These are phyloP conservation scores for Beauveria sp. DNA, from an alignment of 2,329 filamentous ascomycete genomes.

Conservation along the genomic window DNA sequence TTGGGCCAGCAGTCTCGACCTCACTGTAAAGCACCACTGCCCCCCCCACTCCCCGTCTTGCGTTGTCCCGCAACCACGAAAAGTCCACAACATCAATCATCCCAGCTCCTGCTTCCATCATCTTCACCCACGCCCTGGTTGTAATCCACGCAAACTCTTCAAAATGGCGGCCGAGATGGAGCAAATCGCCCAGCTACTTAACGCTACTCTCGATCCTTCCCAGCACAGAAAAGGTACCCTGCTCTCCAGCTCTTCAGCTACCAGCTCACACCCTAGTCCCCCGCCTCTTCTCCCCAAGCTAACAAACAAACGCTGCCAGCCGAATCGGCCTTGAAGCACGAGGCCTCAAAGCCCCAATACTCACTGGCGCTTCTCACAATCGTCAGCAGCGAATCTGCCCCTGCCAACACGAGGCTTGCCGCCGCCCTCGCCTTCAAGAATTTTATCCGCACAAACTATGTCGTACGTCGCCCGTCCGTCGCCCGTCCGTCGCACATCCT, in stretches of 20 bases:
- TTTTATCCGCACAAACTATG: slow-evolving; percentile 91
- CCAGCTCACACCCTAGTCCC: slow-evolving; percentile 15
- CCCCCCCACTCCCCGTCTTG: neutral
- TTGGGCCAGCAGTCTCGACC: neutral
- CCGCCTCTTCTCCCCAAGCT: slow-evolving; percentile 25
- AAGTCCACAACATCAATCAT: slow-evolving; percentile 8
- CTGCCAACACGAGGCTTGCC: slow-evolving; percentile 73
- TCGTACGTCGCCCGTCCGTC: slow-evolving; percentile 46
- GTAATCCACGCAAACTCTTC: slow-evolving; percentile 14
- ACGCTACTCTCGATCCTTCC: slow-evolving; percentile 80
- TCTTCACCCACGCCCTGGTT: slow-evolving; percentile 13
- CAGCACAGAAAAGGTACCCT: slow-evolving; percentile 80
- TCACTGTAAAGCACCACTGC: neutral
- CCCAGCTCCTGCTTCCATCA: slow-evolving; percentile 7
- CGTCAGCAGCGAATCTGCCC: slow-evolving; percentile 66
- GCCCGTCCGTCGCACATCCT: neutral
- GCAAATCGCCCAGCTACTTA: slow-evolving; percentile 71
- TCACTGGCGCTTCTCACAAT: slow-evolving; percentile 85
- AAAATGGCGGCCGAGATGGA: slow-evolving; percentile 51
- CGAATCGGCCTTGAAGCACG: slow-evolving; percentile 68
- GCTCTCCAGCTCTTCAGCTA: slow-evolving; percentile 19
- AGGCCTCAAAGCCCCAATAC: slow-evolving; percentile 80
- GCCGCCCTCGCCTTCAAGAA: slow-evolving; percentile 97
- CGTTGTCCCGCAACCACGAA: slow-evolving; percentile 13
- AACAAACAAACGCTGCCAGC: slow-evolving; percentile 48